Base-by-base conservation (phyloP, 2,329 filamentous ascomycete species). In the Fusarium vanettenii region DNA sequence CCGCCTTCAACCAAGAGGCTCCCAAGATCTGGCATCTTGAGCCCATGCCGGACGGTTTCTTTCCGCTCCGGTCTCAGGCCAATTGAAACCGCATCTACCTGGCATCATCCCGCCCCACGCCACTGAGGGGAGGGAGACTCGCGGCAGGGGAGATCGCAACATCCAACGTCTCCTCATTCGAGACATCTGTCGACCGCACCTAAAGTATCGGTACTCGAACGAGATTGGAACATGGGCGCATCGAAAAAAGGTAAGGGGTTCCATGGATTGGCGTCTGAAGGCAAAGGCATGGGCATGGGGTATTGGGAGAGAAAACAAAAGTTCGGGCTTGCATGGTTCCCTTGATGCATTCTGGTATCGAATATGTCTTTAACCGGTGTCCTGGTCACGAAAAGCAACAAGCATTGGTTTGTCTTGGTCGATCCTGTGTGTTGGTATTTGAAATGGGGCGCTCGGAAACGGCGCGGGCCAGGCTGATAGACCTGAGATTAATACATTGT, bases 41-140 rank as follows among this genome's bases (percentile, higher is more conserved):
- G 78, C 89, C 89, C n/a, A 91, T 91, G 89, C 89, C 89, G 0
- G 84, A 86, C 33, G 87, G 87, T 55, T 90, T 86, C 75, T 91
- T 90, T 74, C 88, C 89, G 6, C 84, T 91, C 66, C 85, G 89
- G 67, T 85, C 84, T 71, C 86, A 89, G 66, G 86, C 88, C 39
- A 91, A 91, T 82, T 91, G 80, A 83, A 45, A n/a, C 56, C 50
- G 62, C 43, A 48, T 64, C 45, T 48, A 20, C 43, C 55, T 52
- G 10, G n/a, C 39, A 41, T 39, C 50, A 35, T 45, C 60, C 62
- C 50, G 61, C 67, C 55, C 39, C 43, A 52, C 27, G 33, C 20
- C 52, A 48, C 20, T 22, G 20, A 25, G n/a, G n/a, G 52, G 52
- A 25, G 20, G 29, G 20, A 20, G 31, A 18, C 52, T 52, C 31